Evolutionary conservation across 352 stramenopile species (phyloP).

Genomic region (Pythium phragmitis): DNA sequence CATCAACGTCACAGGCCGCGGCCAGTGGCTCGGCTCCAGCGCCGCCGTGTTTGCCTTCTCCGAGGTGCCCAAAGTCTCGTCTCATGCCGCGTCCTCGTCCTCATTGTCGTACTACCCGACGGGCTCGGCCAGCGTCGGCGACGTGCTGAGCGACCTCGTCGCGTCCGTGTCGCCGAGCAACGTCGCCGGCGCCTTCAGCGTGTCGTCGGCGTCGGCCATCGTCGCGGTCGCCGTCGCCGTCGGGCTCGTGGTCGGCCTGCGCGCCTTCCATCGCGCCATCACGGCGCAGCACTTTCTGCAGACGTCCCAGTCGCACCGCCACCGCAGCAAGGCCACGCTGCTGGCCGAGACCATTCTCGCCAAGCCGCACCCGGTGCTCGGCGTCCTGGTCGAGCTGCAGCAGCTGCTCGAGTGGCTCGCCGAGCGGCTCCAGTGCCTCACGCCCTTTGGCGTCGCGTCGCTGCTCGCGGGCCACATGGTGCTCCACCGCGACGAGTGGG

Average conservation of each 20-base stretch:
- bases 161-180: constrained; percentile 26
- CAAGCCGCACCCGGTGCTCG: constrained; percentile 42
- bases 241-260: constrained; percentile 28
- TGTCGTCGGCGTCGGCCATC: constrained; percentile 22
- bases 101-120: constrained; percentile 23
- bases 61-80: constrained; percentile 1
- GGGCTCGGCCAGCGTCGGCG: constrained; percentile 4
- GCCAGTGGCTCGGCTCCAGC: constrained; percentile 14
- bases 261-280: constrained; percentile 27
- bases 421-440: constrained; percentile 33
- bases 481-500: constrained; percentile 44
- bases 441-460: constrained; percentile 39
- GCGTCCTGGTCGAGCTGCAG: constrained; percentile 46
- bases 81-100: constrained; percentile 13
- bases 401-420: constrained; percentile 50
- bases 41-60: constrained; percentile 25
- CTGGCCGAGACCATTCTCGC: constrained; percentile 21
- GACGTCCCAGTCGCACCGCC: constrained; percentile 11
- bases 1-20: constrained; percentile 2
- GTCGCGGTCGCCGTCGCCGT: constrained; percentile 26
- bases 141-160: constrained; percentile 11
- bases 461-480: constrained; percentile 40
- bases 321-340: background rate
- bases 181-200: constrained; percentile 22
- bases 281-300: constrained; percentile 21